phyloP scores from a whole-genome alignment of 805 yeast genomes.

The Candida michaelii region DNA sequence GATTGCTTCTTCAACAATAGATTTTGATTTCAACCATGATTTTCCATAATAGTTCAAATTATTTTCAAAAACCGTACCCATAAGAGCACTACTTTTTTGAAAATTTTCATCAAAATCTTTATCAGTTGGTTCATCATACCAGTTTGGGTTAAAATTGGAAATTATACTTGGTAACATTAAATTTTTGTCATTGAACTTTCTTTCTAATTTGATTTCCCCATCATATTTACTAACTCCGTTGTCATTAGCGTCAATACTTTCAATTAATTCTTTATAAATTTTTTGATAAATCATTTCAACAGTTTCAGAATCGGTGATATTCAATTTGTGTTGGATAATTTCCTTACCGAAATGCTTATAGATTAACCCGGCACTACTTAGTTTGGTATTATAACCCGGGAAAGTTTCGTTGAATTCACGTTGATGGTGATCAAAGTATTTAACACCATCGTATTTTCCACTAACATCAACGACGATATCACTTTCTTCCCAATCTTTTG shows the following conservation, averaged over 20 bases:
- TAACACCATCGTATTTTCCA: constrained; percentile 82
- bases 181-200: constrained; percentile 68
- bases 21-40: constrained; percentile 90
- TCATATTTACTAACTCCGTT: constrained; percentile 80
- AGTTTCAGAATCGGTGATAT: constrained; percentile 26
- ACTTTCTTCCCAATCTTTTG: constrained; percentile 76
- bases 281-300: constrained; percentile 68
- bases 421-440: constrained; percentile 95
- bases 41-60: constrained; percentile 70
- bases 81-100: constrained; percentile 67
- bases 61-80: constrained; percentile 78
- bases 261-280: constrained; percentile 84
- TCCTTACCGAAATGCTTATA: constrained; percentile 83
- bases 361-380: constrained; percentile 91
- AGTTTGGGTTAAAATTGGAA: constrained; percentile 77
- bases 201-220: constrained; percentile 44
- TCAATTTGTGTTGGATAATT: constrained; percentile 51
- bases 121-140: constrained; percentile 72
- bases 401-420: constrained; percentile 83
- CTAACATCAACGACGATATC: constrained; percentile 95
- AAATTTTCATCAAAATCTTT: constrained; percentile 67
- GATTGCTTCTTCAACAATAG: constrained; percentile 71
- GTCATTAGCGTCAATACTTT: constrained; percentile 93
- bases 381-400: constrained; percentile 64
- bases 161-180: constrained; percentile 79